Conservation (phyloP, 352 stramenopile species). For the Pythium monospermum region DNA sequence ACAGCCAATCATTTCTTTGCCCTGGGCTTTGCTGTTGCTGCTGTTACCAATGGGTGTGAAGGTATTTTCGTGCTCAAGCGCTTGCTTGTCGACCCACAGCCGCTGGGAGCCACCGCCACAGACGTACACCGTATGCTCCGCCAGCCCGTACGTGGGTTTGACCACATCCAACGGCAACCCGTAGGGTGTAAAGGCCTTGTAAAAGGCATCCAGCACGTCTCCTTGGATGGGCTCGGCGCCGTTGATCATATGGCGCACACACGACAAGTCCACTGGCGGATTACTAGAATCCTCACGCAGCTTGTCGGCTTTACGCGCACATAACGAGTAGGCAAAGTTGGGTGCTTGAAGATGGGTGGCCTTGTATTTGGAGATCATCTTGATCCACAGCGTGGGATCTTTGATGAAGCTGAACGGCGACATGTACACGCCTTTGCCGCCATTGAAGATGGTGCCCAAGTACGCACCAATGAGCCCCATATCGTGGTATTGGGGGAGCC, state of each 20-base stretch:
- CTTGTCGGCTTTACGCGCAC: slow-evolving; percentile 90
- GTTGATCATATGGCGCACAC: slow-evolving; percentile 97
- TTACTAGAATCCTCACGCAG: slow-evolving; percentile 23
- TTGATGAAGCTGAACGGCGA: slow-evolving; percentile 97
- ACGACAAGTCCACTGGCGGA: slow-evolving; percentile 84
- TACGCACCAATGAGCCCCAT: slow-evolving; percentile 99
- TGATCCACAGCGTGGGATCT: slow-evolving; percentile 94
- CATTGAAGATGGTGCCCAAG: slow-evolving; percentile 77
- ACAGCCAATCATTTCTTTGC: slow-evolving; percentile 92
- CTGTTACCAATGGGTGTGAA: slow-evolving; percentile 28
- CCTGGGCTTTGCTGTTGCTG: slow-evolving; percentile 8
- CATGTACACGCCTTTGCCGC: slow-evolving; percentile 95
- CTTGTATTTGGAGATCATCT: slow-evolving; percentile 77
- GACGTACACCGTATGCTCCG: slow-evolving; percentile 98
- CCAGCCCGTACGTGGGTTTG: slow-evolving; percentile 98
- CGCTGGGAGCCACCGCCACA: slow-evolving; percentile 89
- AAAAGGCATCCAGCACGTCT: slow-evolving; percentile 83
- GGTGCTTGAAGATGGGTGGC: slow-evolving; percentile 97
- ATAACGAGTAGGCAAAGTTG: slow-evolving; percentile 98
- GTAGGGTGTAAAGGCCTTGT: slow-evolving; percentile 84
- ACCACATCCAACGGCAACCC: slow-evolving; percentile 87
- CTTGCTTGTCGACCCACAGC: slow-evolving; percentile 87
- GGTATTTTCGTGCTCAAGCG: slow-evolving; percentile 79
- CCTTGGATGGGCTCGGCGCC: slow-evolving; percentile 96
- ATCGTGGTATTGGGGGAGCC: slow-evolving; percentile 99